Evolutionary conservation across 108 stramenopile genomes (phyloP), one percentile per base, ranked within the genome.

Genomic region (Pseudonitzschia multiseries): DNA sequence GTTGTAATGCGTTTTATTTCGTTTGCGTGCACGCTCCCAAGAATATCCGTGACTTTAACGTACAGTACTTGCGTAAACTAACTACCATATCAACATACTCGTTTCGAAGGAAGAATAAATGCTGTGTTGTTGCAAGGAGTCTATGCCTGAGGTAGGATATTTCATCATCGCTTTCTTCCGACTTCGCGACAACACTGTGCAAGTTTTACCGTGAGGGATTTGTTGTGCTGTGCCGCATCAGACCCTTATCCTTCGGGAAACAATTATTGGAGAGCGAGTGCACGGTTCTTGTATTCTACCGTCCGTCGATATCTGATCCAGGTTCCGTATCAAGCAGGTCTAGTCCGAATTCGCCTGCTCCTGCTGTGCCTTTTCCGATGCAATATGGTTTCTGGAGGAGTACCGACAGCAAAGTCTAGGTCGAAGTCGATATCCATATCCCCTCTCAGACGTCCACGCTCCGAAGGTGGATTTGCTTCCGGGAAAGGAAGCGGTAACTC

Each of bases 401-500:
- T 31, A 54, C 14, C 69, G 12, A 41, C 31, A 57, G 27, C 54
- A 53, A 29, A 17, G 18, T 52, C 53, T 36, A 0, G 48, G 3
- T 26, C 57, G 26, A 59, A 8, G 24, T 14, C 53, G 14, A 54
- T 14, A 50, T 56, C 52, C 36, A 46, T 44, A 31, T 22, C 71
- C 18, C 36, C 70, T 24, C 50, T 76, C 18, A 70, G 85, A 9
- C 68, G 85, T 27, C 70, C 78, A 54, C 71, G 82, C 80, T 57
- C 81, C 14, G 82, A 82, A 53, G 84, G 79, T 20, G 84, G 81
- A 4, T 82, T 80, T 29, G 71, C 73, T 51, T 78, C 59, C 31
- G 75, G 71, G 29, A 75, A 71, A 63, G 62, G 27, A 8, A 64
- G 68, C 74, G 15, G 43, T 53, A 56, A 28, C 71, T 27, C 76